Evolutionary conservation across 1,284 basidiomycete genomes (phyloP).

Genomic region (Cutaneotrichosporon daszewskae): DNA sequence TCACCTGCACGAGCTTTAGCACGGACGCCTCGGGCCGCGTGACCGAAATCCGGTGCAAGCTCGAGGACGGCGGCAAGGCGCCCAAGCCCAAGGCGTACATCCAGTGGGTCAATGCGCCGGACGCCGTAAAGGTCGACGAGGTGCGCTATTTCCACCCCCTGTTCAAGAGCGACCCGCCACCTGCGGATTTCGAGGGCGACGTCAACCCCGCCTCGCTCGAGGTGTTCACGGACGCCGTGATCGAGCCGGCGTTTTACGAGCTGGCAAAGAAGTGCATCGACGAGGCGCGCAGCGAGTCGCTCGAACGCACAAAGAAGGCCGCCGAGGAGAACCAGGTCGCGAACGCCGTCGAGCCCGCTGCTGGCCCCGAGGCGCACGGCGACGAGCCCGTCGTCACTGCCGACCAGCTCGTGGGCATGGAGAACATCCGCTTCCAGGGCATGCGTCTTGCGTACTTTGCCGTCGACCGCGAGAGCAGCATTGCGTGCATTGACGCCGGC

Average conservation of each 20-base stretch:
- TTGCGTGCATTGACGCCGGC: constrained; percentile 58
- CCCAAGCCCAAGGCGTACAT: constrained; percentile 94
- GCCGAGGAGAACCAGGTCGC: constrained; percentile 40
- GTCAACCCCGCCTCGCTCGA: constrained; percentile 77
- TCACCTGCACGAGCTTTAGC: constrained; percentile 87
- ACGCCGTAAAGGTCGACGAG: constrained; percentile 74
- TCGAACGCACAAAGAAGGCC: constrained; percentile 57
- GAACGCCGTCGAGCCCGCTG: constrained; percentile 38
- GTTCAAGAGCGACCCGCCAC: constrained; percentile 90
- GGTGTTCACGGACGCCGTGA: constrained; percentile 68
- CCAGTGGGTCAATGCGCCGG: constrained; percentile 93
- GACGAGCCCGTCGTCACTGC: constrained; percentile 58
- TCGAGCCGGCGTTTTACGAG: constrained; percentile 85
- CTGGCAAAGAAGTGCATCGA: constrained; percentile 66
- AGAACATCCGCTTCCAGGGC: constrained; percentile 94
- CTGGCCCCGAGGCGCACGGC: constrained; percentile 49
- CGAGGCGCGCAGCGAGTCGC: constrained; percentile 64
- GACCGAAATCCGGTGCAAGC: constrained; percentile 68
- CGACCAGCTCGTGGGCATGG: constrained; percentile 81
- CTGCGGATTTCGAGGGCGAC: constrained; percentile 75
- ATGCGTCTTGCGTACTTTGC: constrained; percentile 94
- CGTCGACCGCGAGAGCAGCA: constrained; percentile 74
- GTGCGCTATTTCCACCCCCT: constrained; percentile 86
- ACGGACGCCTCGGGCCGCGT: constrained; percentile 67
- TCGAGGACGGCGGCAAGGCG: constrained; percentile 60